Base-by-base conservation (phyloP, 2,329 filamentous ascomycete species). In the Orbilia javanica region DNA sequence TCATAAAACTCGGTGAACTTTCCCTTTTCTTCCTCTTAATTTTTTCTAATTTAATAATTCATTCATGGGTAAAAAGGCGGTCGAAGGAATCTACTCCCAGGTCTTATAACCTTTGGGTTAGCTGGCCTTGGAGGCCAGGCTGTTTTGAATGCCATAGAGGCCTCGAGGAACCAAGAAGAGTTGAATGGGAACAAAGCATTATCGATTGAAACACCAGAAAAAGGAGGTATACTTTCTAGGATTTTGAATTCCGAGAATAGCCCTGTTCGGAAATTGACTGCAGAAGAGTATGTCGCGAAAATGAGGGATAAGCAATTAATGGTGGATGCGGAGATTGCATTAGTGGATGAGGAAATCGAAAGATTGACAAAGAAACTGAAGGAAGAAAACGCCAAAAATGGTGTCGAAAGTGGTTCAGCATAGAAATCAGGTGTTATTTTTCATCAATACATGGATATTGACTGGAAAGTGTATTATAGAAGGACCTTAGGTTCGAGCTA, bases 271-370 rank as follows among this genome's bases (percentile, higher is more conserved):
- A 73, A 39, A 20, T 27, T 79, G 20, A 65, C 25, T 5, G 46
- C 20, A 1, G 44, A 79, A 10, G 75, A 79, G 22, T 79, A 79
- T 39, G 39, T 64, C 2, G 39, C 25, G 4, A 79, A 72, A 36
- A 36, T 79, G 48, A 62, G 29, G 20, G 64, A 70, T 8, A 79
- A 74, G 31, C 60, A 66, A 42, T 36, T 79, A 34, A 34, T 60
- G 7, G 10, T 79, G 22, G 69, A 79, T 53, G 69, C 69, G 5
- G 75, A 79, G 20, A 79, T 79, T 39, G 68, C 75, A 2, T 60
- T 79, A 6, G 60, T 79, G 4, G 70, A 73, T 11, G 75, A 79
- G 42, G 75, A 79, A 65, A 79, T 79, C 20, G 67, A 67, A 29
- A 64, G 36, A 7, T 52, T 78, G 31, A 48, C 20, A 2, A 63